These are phyloP conservation scores for Extremus antarcticus DNA, from an alignment of 495 filamentous ascomycete species.

Conservation along the genomic window DNA sequence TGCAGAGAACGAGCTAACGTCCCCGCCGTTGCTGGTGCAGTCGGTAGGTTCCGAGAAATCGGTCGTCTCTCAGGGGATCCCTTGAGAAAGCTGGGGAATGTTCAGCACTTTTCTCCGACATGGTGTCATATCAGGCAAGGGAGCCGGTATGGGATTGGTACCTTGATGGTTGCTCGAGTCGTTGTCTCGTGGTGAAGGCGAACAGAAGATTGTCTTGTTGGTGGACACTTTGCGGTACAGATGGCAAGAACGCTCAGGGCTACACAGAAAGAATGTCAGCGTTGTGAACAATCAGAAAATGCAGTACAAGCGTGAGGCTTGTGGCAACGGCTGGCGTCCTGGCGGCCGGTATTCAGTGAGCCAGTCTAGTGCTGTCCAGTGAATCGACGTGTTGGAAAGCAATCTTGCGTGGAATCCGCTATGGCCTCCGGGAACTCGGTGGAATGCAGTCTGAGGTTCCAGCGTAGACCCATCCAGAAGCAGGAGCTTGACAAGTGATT, in stretches of 20 bases:
- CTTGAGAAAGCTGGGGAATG: constrained; percentile 17
- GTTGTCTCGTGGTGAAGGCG: background rate
- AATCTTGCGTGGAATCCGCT: constrained; percentile 13
- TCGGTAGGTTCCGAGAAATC: constrained; percentile 8
- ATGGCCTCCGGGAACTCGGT: background rate
- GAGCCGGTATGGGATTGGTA: background rate
- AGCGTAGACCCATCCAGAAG: background rate
- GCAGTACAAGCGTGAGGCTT: too few species aligned
- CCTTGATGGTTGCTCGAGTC: background rate
- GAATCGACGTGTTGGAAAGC: constrained; percentile 5
- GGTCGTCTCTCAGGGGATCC: constrained; percentile 6
- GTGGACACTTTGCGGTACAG: background rate
- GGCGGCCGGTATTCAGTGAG: background rate
- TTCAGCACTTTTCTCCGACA: constrained; percentile 3
- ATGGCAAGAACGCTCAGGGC: constrained; percentile 1
- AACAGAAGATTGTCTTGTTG: background rate
- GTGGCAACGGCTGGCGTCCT: background rate
- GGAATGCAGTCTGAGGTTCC: background rate
- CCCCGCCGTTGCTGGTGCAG: constrained; percentile 22
- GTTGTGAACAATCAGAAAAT: too few species aligned
- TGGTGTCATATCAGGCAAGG: constrained; percentile 1
- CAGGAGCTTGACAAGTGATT: too few species aligned
- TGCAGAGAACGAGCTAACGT: constrained; percentile 36
- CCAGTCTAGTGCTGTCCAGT: background rate
- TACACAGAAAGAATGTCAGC: background rate